Percentiles rank a stretch among this genome's conserved stretches.
Conservation (phyloP, 768 basidiomycete species). For the Daedalea quercina region DNA sequence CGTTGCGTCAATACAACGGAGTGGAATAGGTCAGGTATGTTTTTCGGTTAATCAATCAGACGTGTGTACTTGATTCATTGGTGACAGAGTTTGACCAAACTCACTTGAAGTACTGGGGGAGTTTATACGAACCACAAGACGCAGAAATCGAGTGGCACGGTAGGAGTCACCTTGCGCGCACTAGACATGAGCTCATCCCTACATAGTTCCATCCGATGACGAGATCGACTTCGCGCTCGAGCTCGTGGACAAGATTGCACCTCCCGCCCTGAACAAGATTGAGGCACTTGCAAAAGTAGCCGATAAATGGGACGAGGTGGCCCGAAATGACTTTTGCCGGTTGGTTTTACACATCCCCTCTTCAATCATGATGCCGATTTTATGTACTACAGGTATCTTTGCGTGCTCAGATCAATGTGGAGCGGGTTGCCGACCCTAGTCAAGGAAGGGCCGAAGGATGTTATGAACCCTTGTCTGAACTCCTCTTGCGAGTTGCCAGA, state of each 20-base stretch:
- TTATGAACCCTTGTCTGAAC: conserved; percentile 52
- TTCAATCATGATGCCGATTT: neutral
- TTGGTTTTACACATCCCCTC: conserved; percentile 20
- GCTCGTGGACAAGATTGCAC: conserved; percentile 61
- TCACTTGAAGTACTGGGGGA: conserved; percentile 74
- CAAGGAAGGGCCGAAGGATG: conserved; percentile 50
- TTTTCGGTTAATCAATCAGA: neutral
- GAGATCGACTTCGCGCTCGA: conserved; percentile 81
- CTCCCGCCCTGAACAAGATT: conserved; percentile 61
- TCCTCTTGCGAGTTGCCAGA: conserved; percentile 59
- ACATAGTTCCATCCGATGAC: conserved; percentile 47
- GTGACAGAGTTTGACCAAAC: conserved; percentile 52
- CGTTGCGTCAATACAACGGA: conserved; percentile 79
- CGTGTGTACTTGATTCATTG: conserved; percentile 7
- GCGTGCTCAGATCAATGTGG: conserved; percentile 71
- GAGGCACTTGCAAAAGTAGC: conserved; percentile 53
- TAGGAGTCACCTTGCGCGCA: conserved; percentile 22
- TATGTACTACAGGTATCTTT: conserved; percentile 44
- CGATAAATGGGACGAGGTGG: conserved; percentile 54
- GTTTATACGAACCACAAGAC: conserved; percentile 68
- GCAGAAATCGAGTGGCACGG: conserved; percentile 88
- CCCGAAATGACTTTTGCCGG: conserved; percentile 84
- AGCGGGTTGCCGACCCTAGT: conserved; percentile 67
- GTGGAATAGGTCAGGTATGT: conserved; percentile 70
- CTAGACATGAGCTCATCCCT: conserved; percentile 7